Evolutionary conservation across 441 rosid genomes (phyloP).

Genomic region (Arabidopsis hybrid): DNA sequence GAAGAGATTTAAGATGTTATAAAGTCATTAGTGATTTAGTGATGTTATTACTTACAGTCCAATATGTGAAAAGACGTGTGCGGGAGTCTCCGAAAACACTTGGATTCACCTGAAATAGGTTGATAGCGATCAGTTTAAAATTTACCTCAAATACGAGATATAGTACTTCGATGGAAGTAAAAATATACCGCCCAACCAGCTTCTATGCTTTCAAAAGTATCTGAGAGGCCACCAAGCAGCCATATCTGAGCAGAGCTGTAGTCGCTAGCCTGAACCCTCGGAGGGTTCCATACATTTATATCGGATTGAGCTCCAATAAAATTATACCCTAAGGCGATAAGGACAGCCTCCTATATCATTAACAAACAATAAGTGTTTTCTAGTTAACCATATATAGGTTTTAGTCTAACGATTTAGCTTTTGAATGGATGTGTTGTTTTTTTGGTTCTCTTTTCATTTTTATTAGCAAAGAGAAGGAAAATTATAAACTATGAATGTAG

Average conservation of each 20-base stretch:
- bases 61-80: conserved; percentile 62
- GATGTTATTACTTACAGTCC: conserved; percentile 63
- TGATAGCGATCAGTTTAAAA: not conserved
- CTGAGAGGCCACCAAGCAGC: conserved; percentile 54
- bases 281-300: conserved; percentile 72
- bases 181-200: conserved; percentile 75
- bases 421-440: no score
- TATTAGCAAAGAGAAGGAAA: not conserved
- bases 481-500: not conserved
- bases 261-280: conserved; percentile 61
- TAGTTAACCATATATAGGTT: not conserved
- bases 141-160: conserved; percentile 4
- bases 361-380: not conserved
- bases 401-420: no score
- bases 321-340: conserved; percentile 57
- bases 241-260: conserved; percentile 58
- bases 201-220: conserved; percentile 60
- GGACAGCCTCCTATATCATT: conserved; percentile 57
- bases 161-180: not conserved
- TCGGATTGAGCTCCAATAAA: conserved; percentile 70
- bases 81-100: conserved; percentile 60
- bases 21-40: not conserved
- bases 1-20: not conserved
- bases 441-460: not conserved
- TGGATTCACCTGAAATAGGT: conserved; percentile 67